Evolutionary conservation across 2,329 filamentous ascomycete genomes (phyloP).

Genomic region (Nemania sp.): DNA sequence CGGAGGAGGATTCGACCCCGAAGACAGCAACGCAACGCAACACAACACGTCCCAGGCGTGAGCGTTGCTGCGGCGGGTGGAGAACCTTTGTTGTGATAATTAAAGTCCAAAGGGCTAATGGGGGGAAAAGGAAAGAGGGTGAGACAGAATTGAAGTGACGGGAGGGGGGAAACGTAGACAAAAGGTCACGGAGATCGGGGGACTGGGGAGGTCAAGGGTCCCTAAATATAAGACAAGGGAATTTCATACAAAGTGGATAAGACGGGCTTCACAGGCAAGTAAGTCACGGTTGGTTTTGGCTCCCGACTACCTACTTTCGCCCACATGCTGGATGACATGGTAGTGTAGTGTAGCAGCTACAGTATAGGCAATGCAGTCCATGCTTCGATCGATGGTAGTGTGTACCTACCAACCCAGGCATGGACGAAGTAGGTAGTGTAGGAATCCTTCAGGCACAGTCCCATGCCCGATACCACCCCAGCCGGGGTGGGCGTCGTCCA

Average conservation of each 20-base stretch:
- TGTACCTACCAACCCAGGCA: no score
- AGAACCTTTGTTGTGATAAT: neutral
- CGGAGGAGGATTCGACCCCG: neutral
- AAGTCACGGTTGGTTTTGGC: neutral
- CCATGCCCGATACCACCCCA: slow-evolving; percentile 12
- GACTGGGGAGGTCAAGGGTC: slow-evolving; percentile 7
- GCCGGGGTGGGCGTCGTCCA: slow-evolving; percentile 7
- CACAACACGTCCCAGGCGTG: slow-evolving; percentile 21
- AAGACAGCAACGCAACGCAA: neutral
- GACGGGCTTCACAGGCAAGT: neutral
- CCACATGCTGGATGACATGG: no score
- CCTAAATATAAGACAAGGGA: slow-evolving; percentile 28
- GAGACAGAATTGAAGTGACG: slow-evolving; percentile 3
- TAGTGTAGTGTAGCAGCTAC: neutral
- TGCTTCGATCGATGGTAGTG: slow-evolving; percentile 12
- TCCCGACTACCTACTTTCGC: no score
- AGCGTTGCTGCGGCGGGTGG: neutral
- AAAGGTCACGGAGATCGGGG: neutral
- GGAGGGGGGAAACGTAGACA: slow-evolving; percentile 6
- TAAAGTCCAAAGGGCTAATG: slow-evolving; percentile 3
- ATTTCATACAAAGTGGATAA: neutral
- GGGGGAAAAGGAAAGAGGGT: slow-evolving; percentile 2
- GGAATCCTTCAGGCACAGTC: slow-evolving; percentile 24
- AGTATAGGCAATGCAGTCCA: slow-evolving; percentile 4
- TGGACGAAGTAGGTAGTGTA: no score